These are phyloP conservation scores for Breviolum minutum DNA, from an alignment of 73 alveolate species.

Conservation along the genomic window DNA sequence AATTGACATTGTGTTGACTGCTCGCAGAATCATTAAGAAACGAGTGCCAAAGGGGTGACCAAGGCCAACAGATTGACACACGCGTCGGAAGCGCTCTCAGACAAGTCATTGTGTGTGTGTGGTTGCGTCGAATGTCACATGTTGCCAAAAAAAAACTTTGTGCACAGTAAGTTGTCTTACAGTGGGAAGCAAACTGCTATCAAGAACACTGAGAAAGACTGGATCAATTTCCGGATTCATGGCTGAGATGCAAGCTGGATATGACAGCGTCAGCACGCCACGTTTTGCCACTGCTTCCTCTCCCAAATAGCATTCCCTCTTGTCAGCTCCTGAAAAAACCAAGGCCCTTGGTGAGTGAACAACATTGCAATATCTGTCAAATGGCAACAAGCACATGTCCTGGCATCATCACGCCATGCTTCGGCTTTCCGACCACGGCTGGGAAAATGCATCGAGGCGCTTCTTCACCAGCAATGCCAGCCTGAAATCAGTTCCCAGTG, in stretches of 20 bases:
- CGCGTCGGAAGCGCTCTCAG: too few relatives aligned
- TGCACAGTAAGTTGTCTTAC: too few relatives aligned
- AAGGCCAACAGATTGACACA: too few relatives aligned
- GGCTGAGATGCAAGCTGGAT: constrained; percentile 97
- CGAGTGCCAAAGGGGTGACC: too few relatives aligned
- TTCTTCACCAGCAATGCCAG: constrained; percentile 95
- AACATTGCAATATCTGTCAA: neutral
- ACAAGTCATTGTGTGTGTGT: too few relatives aligned
- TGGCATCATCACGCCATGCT: constrained; percentile 96
- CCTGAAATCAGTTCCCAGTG: neutral
- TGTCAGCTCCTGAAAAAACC: constrained; percentile 38
- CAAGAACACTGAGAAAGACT: neutral
- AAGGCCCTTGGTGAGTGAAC: neutral
- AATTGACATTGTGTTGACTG: too few relatives aligned
- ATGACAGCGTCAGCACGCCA: constrained; percentile 98
- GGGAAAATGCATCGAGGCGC: constrained; percentile 92
- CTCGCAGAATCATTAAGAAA: too few relatives aligned
- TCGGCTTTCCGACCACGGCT: constrained; percentile 95
- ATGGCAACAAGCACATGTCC: constrained; percentile 95
- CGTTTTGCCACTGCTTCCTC: constrained; percentile 97
- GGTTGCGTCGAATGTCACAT: too few relatives aligned
- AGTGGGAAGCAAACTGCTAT: too few relatives aligned
- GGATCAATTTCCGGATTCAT: neutral
- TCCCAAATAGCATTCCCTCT: constrained; percentile 57
- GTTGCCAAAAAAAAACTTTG: too few relatives aligned